phyloP scores from a whole-genome alignment of 2,329 filamentous ascomycete genomes.

The Aspergillus unguis region DNA sequence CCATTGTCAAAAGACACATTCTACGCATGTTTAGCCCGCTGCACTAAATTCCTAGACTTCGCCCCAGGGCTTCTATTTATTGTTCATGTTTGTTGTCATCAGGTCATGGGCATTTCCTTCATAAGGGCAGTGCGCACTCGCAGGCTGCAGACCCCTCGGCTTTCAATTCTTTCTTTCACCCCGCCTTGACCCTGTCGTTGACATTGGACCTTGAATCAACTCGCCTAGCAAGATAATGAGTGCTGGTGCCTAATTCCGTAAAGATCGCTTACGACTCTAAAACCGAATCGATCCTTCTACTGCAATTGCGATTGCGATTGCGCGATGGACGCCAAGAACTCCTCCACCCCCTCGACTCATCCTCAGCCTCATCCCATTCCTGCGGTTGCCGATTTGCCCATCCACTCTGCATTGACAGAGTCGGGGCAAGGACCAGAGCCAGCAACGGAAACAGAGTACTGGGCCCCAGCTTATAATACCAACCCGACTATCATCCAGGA shows the following conservation, averaged over 20 bases:
- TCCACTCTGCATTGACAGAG: conserved; percentile 19
- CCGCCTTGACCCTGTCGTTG: conserved; percentile 14
- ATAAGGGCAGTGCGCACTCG: conserved; percentile 23
- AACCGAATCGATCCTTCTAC: conserved; percentile 12
- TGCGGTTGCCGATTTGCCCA: conserved; percentile 22
- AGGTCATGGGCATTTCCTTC: conserved; percentile 23
- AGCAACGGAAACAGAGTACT: background rate
- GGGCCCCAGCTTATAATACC: conserved; percentile 14
- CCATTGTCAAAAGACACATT: too few species aligned
- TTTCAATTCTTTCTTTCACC: conserved; percentile 14
- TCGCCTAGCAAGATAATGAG: conserved; percentile 19
- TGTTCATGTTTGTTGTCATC: background rate
- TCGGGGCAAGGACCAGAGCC: too few species aligned
- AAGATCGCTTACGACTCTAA: conserved; percentile 16
- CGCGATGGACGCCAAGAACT: conserved; percentile 34
- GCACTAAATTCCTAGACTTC: too few species aligned
- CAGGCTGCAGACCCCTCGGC: conserved; percentile 23
- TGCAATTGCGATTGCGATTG: conserved; percentile 19
- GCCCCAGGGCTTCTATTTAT: too few species aligned
- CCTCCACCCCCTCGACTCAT: conserved; percentile 18
- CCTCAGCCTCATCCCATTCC: background rate
- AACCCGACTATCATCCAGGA: conserved; percentile 4
- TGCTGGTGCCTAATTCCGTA: conserved; percentile 4
- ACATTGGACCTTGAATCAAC: conserved; percentile 9
- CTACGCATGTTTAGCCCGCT: too few species aligned